These are phyloP conservation scores for Rhododendron simsii DNA, from an alignment of 148 eudicot species.

Conservation along the genomic window DNA sequence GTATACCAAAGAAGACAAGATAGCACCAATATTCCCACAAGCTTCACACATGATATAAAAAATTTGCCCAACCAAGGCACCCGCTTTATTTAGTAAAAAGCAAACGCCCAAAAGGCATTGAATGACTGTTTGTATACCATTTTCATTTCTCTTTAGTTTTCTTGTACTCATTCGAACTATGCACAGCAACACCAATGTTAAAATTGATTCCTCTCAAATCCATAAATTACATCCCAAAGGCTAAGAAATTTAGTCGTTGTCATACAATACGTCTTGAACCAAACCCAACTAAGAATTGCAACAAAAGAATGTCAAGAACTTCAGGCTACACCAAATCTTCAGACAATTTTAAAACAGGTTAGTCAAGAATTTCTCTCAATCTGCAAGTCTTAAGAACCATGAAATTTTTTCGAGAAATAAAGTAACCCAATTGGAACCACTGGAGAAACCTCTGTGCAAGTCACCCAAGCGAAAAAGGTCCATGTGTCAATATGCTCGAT, in stretches of 20 bases:
- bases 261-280: neutral
- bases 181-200: neutral
- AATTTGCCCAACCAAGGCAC: neutral
- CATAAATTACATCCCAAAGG: neutral
- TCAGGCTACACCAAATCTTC: neutral
- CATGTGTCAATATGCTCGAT: neutral
- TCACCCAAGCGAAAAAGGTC: neutral
- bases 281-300: neutral
- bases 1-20: no score
- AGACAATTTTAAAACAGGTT: neutral
- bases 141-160: neutral
- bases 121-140: neutral
- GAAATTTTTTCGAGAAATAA: neutral
- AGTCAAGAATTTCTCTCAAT: neutral
- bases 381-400: neutral
- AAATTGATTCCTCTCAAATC: neutral
- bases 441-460: neutral
- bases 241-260: neutral
- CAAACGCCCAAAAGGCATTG: neutral
- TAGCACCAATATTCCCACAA: neutral
- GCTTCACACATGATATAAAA: neutral
- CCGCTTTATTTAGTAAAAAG: neutral
- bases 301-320: neutral
- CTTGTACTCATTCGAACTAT: neutral
- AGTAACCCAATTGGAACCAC: neutral